Base-by-base conservation (phyloP, 257 asterid genomes). In the Nicotiana undulata region DNA sequence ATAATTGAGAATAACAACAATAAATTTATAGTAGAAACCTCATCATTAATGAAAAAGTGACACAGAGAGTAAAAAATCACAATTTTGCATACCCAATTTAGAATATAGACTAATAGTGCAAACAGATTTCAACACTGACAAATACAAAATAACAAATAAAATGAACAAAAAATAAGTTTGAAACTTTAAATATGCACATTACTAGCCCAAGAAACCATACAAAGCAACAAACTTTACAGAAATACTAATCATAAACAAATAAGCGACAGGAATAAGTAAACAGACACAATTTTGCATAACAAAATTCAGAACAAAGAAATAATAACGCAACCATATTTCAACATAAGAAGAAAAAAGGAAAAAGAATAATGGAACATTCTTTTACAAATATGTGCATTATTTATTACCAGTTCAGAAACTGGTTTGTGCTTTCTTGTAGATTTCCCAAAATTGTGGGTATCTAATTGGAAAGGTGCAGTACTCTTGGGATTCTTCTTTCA, bases 341-440 rank as follows among this genome's bases (percentile, higher is more conserved):
- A 68, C 49, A 68, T 32, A 22, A 37, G 20, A 11, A 18, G 3
- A 55, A 55, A 55, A 55, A 4, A 6, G 59, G 59, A 18, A 6
- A 1, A 15, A 52, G n/a, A 4, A 51, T 51, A 2, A 28, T 12
- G 37, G 8, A 63, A 10, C 22, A 63, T 29, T 29, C 32, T 29
- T 29, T 29, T 29, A 29, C 32, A 29, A 29, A 17, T 34, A 34
- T 34, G 40, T 5, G 40, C 40, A 37, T 37, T 37, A 37, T 37
- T 6, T 37, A 37, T 37, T 63, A 91, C 93, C 95, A 28, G 97
- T 89, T 95, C 94, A 93, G 74, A 93, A 91, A 83, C 95, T 90
- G 76, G 97, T 92, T 83, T 84, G 74, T 31, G 95, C 91, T 80
- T 91, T 93, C 90, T 93, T 93, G 89, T 93, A 93, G 94, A 93